These are phyloP conservation scores for Backusella macrospora DNA, from an alignment of 192 early-diverging fungal species.

Conservation along the genomic window DNA sequence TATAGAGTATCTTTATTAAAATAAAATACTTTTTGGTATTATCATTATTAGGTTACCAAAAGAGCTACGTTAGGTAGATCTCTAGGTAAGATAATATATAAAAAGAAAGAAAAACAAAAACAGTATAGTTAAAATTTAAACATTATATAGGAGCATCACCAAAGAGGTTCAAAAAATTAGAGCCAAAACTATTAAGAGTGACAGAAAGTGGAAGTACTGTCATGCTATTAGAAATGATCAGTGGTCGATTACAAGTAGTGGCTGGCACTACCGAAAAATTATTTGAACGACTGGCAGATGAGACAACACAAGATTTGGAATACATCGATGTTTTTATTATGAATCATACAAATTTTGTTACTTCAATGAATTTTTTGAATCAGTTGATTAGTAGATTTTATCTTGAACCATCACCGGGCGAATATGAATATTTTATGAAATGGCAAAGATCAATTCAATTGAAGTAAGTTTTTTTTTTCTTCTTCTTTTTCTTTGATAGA, in stretches of 20 bases:
- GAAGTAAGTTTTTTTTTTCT: background rate
- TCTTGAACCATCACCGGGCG: conserved; percentile 48
- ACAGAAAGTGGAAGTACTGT: conserved; percentile 60
- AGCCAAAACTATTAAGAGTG: conserved; percentile 41
- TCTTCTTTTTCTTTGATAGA: background rate
- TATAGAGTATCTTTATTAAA: conserved; percentile 1
- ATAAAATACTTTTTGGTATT: no score
- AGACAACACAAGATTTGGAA: conserved; percentile 66
- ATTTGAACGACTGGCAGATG: conserved; percentile 62
- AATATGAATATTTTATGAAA: conserved; percentile 41
- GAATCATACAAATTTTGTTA: conserved; percentile 63
- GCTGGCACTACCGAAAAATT: conserved; percentile 67
- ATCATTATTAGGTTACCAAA: background rate
- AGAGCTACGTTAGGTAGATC: conserved; percentile 1
- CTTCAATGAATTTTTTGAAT: conserved; percentile 55
- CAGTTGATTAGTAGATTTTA: conserved; percentile 63
- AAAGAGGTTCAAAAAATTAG: background rate
- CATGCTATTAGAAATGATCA: conserved; percentile 58
- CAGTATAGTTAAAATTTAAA: background rate
- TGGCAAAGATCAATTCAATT: conserved; percentile 8
- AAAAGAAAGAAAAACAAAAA: background rate
- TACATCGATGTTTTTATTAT: conserved; percentile 71
- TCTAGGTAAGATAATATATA: background rate
- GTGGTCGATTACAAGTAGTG: conserved; percentile 55
- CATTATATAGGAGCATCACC: conserved; percentile 1